Evolutionary conservation across 1,284 basidiomycete genomes (phyloP).

Genomic region (Ganoderma meredithae): DNA sequence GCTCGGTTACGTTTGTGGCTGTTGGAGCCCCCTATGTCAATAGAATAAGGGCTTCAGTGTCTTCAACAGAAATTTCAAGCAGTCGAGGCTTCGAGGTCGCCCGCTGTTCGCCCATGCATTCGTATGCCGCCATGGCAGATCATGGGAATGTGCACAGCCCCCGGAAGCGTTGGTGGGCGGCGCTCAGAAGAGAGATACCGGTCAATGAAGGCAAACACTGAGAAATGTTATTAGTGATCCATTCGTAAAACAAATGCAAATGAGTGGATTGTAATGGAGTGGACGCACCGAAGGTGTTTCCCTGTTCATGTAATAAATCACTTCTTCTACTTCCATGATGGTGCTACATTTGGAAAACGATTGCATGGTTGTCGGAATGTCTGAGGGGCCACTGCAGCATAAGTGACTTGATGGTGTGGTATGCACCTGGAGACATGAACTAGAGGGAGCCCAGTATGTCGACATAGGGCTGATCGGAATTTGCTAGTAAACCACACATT

Average conservation of each 20-base stretch:
- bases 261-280: neutral
- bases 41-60: neutral
- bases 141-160: slow-evolving; percentile 7
- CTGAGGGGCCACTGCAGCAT: neutral
- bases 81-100: neutral
- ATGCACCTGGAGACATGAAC: neutral
- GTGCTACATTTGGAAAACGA: neutral
- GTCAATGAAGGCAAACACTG: neutral
- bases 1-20: slow-evolving; percentile 17
- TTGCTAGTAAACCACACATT: too few species aligned
- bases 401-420: neutral
- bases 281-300: neutral
- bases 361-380: neutral
- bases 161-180: neutral
- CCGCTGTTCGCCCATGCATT: neutral
- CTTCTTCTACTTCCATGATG: neutral
- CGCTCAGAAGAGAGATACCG: neutral
- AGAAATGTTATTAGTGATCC: too few species aligned
- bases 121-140: neutral
- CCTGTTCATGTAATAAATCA: neutral
- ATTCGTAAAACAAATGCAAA: neutral
- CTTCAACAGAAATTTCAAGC: neutral
- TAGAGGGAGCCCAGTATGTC: too few species aligned
- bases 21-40: slow-evolving; percentile 21
- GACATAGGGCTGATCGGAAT: too few species aligned